phyloP scores from a whole-genome alignment of 2,329 filamentous ascomycete genomes.

The Plectosphaerella sp. region DNA sequence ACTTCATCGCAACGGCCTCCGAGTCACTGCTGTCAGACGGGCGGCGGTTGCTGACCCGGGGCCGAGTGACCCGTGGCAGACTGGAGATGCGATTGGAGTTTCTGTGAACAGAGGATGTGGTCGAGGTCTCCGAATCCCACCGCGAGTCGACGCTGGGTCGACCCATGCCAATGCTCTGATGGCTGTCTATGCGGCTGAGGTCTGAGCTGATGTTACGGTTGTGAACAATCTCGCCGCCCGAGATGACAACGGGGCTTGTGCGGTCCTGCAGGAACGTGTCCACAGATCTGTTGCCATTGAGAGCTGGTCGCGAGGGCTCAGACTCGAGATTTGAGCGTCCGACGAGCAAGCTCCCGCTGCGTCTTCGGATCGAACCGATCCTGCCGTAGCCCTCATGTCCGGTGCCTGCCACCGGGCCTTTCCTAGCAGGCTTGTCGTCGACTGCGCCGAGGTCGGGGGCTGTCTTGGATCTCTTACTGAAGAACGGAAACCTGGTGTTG shows the following conservation, averaged over 20 bases:
- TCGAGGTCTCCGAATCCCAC: slow-evolving; percentile 33
- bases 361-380: slow-evolving; percentile 55
- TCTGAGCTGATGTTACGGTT: slow-evolving; percentile 53
- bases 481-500: slow-evolving; percentile 69
- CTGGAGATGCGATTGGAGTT: slow-evolving; percentile 51
- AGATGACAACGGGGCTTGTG: slow-evolving; percentile 63
- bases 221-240: slow-evolving; percentile 57
- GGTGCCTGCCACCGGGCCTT: slow-evolving; percentile 86
- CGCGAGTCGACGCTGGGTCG: slow-evolving; percentile 39
- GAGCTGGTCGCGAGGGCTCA: slow-evolving; percentile 47
- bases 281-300: slow-evolving; percentile 34
- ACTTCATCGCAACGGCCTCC: slow-evolving; percentile 40
- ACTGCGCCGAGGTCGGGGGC: slow-evolving; percentile 40
- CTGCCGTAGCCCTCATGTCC: slow-evolving; percentile 84
- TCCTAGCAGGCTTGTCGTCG: slow-evolving; percentile 56
- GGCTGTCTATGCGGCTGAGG: slow-evolving; percentile 43
- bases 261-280: slow-evolving; percentile 58
- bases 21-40: slow-evolving; percentile 56
- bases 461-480: slow-evolving; percentile 67
- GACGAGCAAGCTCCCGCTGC: slow-evolving; percentile 56
- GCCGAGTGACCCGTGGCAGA: slow-evolving; percentile 32
- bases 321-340: slow-evolving; percentile 37
- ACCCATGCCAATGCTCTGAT: slow-evolving; percentile 36
- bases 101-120: slow-evolving; percentile 32
- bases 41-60: slow-evolving; percentile 25